A percentile compares a stretch with the other conserved stretches of the same genome.
phyloP scores from a whole-genome alignment of 768 basidiomycete genomes.

The Podaxis sp. region DNA sequence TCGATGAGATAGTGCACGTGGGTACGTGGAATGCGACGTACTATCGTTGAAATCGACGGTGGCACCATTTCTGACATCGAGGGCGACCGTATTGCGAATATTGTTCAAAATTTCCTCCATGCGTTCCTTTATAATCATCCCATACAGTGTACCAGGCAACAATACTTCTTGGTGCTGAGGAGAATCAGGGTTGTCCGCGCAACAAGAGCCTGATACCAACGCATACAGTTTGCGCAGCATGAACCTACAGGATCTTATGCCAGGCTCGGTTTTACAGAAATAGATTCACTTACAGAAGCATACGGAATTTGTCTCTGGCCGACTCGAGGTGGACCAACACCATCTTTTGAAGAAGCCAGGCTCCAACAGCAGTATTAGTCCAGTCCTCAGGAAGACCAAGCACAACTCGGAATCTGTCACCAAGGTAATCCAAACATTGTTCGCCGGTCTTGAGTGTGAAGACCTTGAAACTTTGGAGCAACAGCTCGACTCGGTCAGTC shows the following conservation, averaged over 20 bases:
- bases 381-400: conserved; percentile 90
- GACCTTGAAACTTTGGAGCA: conserved; percentile 92
- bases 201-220: conserved; percentile 84
- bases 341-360: conserved; percentile 78
- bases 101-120: conserved; percentile 84
- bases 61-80: conserved; percentile 74
- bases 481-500: conserved; percentile 92
- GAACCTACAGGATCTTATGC: conserved; percentile 50
- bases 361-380: conserved; percentile 77
- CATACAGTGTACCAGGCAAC: conserved; percentile 87
- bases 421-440: conserved; percentile 92
- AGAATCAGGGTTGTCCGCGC: conserved; percentile 96
- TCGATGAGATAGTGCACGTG: not conserved
- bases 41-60: conserved; percentile 88
- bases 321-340: conserved; percentile 86
- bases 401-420: conserved; percentile 94
- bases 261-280: not conserved
- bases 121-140: conserved; percentile 97
- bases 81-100: conserved; percentile 61
- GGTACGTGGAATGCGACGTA: conserved; percentile 32
- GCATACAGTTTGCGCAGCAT: conserved; percentile 96
- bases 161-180: conserved; percentile 98
- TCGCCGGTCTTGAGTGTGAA: conserved; percentile 84
- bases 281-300: conserved; percentile 71
- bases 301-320: conserved; percentile 89